Percentiles rank a stretch among this genome's conserved stretches.
Evolutionary conservation across 148 eudicot species (phyloP).

Genomic region (Chenopodium quinoa): DNA sequence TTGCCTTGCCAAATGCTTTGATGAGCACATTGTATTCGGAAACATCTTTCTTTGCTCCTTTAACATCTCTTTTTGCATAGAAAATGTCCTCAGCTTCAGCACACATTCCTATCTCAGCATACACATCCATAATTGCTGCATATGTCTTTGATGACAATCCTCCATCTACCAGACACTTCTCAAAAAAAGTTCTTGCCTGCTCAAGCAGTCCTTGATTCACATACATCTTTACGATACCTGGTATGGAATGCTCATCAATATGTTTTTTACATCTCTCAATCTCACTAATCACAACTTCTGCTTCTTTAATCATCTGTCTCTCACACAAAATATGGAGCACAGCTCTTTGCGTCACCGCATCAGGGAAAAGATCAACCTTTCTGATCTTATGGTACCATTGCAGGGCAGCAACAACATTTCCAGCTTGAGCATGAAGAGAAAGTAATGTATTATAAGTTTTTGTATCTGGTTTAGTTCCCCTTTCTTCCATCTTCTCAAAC

Average conservation of each 20-base stretch:
- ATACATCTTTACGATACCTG: slow-evolving; percentile 70
- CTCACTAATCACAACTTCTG: slow-evolving; percentile 57
- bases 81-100: slow-evolving; percentile 84
- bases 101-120: slow-evolving; percentile 79
- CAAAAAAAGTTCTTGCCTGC: slow-evolving; percentile 40
- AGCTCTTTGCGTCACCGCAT: slow-evolving; percentile 68
- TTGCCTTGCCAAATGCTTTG: slow-evolving; percentile 81
- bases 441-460: slow-evolving; percentile 78
- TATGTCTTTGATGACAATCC: slow-evolving; percentile 53
- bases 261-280: slow-evolving; percentile 41
- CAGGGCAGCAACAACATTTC: slow-evolving; percentile 57
- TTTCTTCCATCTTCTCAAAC: slow-evolving; percentile 78
- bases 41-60: slow-evolving; percentile 56
- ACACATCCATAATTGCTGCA: slow-evolving; percentile 73
- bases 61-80: slow-evolving; percentile 39
- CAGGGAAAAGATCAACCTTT: slow-evolving; percentile 68
- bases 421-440: slow-evolving; percentile 65
- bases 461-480: slow-evolving; percentile 67
- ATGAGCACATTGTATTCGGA: slow-evolving; percentile 79
- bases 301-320: slow-evolving; percentile 60
- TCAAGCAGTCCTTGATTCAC: slow-evolving; percentile 54
- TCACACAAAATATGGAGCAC: slow-evolving; percentile 59
- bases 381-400: slow-evolving; percentile 59
- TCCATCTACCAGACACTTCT: slow-evolving; percentile 39
- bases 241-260: slow-evolving; percentile 66